These are phyloP conservation scores for Mesotaenium endlicherianum DNA, from an alignment of 139 green algal genomes.

Conservation along the genomic window DNA sequence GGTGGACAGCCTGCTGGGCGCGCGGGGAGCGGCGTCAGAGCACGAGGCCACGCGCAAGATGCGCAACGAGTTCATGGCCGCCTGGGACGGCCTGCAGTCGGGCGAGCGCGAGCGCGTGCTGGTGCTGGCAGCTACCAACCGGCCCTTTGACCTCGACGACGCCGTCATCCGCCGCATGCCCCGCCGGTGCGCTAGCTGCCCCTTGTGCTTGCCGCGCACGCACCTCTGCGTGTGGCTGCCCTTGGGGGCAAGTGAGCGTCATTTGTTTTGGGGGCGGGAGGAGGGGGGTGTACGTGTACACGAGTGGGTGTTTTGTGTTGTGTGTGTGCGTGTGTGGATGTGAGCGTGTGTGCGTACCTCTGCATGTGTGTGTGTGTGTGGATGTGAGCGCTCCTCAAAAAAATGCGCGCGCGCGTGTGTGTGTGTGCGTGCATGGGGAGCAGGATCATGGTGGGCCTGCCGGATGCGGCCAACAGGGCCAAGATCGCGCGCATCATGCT, in stretches of 20 bases:
- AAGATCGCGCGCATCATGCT: constrained; percentile 59
- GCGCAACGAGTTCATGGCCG: constrained; percentile 71
- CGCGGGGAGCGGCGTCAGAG: constrained; percentile 45
- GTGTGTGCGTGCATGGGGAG: too few species aligned
- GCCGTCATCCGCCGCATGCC: constrained; percentile 66
- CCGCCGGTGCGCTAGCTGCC: constrained; percentile 30
- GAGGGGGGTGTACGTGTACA: too few species aligned
- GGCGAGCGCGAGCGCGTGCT: constrained; percentile 58
- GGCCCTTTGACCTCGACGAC: constrained; percentile 73
- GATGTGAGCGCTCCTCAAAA: too few species aligned
- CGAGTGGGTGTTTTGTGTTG: too few species aligned
- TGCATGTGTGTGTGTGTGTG: too few species aligned
- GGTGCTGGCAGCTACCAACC: constrained; percentile 75
- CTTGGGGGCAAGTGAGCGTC: too few species aligned
- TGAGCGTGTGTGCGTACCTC: too few species aligned
- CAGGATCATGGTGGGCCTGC: constrained; percentile 69
- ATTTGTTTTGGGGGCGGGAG: too few species aligned
- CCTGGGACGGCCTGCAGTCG: constrained; percentile 71
- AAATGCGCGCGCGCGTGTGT: too few species aligned
- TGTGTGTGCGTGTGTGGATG: too few species aligned
- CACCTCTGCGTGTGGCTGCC: too few species aligned
- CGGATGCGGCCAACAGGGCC: constrained; percentile 56
- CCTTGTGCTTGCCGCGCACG: too few species aligned
- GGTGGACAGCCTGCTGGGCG: constrained; percentile 60
- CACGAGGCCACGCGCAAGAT: constrained; percentile 72